Evolutionary conservation across 306 rosid species (phyloP).

Genomic region (Rosa chinensis): DNA sequence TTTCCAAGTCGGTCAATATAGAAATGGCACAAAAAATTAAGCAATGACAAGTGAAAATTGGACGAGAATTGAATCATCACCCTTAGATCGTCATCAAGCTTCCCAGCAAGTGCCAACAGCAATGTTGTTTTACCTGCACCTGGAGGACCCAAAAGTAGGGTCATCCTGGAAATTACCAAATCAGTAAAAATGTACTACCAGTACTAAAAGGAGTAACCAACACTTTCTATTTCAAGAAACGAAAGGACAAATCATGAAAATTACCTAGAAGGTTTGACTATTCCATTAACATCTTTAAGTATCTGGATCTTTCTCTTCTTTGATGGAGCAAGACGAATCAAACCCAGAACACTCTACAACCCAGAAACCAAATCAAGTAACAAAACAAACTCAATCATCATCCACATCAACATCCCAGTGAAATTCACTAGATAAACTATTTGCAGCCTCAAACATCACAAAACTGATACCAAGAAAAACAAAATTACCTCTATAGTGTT

Average conservation of each 20-base stretch:
- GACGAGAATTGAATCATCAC: slow-evolving; percentile 30
- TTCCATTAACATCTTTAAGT: slow-evolving; percentile 70
- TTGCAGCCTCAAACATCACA: background rate
- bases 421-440: background rate
- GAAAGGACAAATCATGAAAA: background rate
- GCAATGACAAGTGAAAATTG: background rate
- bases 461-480: background rate
- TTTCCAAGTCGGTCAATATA: background rate
- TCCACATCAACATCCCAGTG: background rate
- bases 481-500: slow-evolving; percentile 61
- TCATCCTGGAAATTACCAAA: slow-evolving; percentile 44
- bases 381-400: background rate
- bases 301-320: slow-evolving; percentile 63
- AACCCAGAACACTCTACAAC: slow-evolving; percentile 44
- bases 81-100: slow-evolving; percentile 56
- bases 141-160: slow-evolving; percentile 86
- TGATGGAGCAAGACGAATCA: slow-evolving; percentile 53
- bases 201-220: background rate
- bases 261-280: slow-evolving; percentile 66
- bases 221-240: background rate
- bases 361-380: background rate
- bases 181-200: background rate
- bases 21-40: background rate
- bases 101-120: slow-evolving; percentile 73
- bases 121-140: slow-evolving; percentile 83